These are phyloP conservation scores for Magnolia changhungtana DNA, from an alignment of 164 flowering plant species.

Conservation along the genomic window DNA sequence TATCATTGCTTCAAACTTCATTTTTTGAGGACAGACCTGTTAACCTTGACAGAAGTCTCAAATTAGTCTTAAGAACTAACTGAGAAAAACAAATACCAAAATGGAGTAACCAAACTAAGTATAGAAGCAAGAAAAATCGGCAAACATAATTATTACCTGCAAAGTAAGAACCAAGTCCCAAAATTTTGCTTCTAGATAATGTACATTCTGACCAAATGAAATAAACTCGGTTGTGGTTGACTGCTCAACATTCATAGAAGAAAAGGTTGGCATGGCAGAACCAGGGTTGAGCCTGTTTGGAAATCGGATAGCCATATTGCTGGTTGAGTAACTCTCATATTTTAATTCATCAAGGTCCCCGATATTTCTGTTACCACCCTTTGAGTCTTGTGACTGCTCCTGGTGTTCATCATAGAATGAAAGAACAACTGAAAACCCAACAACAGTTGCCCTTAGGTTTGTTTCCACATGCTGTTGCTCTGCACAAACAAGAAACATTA, in stretches of 20 bases:
- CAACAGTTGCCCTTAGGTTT: constrained; percentile 55
- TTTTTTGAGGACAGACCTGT: constrained; percentile 69
- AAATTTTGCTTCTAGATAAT: constrained; percentile 52
- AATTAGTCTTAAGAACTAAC: constrained; percentile 14
- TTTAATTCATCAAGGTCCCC: not conserved
- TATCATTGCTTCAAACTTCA: constrained; percentile 57
- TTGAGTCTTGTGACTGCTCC: constrained; percentile 17
- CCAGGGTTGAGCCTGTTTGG: not conserved
- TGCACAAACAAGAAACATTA: constrained; percentile 30
- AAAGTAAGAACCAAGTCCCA: constrained; percentile 37
- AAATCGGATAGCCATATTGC: not conserved
- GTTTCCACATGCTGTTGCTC: constrained; percentile 77
- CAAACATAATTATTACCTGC: constrained; percentile 56
- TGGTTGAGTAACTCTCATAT: not conserved
- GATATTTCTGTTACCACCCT: constrained; percentile 17
- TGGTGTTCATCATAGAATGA: constrained; percentile 59
- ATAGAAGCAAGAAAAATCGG: not conserved
- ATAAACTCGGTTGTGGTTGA: not conserved
- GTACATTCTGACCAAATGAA: constrained; percentile 22
- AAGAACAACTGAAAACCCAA: constrained; percentile 57
- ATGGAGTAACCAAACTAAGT: not conserved
- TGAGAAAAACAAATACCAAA: not conserved
- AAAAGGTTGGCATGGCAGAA: not conserved
- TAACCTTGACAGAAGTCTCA: constrained; percentile 37
- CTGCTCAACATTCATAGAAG: constrained; percentile 1